Percentiles rank a stretch among this genome's conserved stretches.
These are phyloP conservation scores for Crithidia sp. DNA, from an alignment of 208 protist genomes.

Conservation along the genomic window DNA sequence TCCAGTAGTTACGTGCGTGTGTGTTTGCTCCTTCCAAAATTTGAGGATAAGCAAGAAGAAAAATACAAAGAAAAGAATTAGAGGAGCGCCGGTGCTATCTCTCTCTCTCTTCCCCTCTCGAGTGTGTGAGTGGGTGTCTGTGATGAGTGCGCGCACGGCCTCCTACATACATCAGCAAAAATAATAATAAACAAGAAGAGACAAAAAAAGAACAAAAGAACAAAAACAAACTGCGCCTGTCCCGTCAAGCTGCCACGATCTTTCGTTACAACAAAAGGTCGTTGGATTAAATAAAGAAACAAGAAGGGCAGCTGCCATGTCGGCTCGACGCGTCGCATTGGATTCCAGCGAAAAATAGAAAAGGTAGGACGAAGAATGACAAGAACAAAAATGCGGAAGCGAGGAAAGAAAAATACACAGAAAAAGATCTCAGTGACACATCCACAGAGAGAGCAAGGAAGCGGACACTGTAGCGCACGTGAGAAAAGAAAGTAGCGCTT, in stretches of 20 bases:
- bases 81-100: too few relatives aligned
- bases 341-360: conserved; percentile 1
- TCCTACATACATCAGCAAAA: background rate
- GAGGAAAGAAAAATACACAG: too few relatives aligned
- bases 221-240: background rate
- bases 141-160: background rate
- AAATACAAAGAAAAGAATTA: too few relatives aligned
- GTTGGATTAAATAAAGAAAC: background rate
- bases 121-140: too few relatives aligned
- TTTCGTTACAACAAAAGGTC: too few relatives aligned
- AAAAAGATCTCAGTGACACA: background rate
- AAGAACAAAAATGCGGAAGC: background rate
- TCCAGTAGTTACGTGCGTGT: too few relatives aligned
- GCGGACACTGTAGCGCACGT: too few relatives aligned
- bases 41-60: too few relatives aligned
- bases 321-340: background rate
- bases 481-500: too few relatives aligned
- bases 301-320: background rate
- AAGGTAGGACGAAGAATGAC: background rate
- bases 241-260: background rate
- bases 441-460: background rate
- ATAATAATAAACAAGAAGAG: background rate
- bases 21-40: too few relatives aligned
- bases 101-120: too few relatives aligned
- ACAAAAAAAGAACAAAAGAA: background rate